These are phyloP conservation scores for Rutstroemia sp. DNA, from an alignment of 2,329 filamentous ascomycete genomes.

Conservation along the genomic window DNA sequence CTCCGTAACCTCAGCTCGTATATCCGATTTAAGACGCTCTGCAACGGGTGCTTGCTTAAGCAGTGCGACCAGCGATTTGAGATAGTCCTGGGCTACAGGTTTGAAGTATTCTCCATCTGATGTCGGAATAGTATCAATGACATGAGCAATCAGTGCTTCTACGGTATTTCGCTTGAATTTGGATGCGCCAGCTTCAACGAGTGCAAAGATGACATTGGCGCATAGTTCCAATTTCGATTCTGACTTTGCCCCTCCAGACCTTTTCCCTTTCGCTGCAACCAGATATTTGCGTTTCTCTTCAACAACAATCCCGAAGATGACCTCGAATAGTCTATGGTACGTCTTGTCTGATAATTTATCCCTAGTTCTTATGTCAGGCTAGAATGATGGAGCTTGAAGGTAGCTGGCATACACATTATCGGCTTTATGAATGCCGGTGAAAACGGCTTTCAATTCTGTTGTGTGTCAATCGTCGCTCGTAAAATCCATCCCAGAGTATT, in stretches of 20 bases:
- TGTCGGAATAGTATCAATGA: constrained; percentile 64
- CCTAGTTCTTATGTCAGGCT: constrained; percentile 17
- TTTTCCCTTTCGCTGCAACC: constrained; percentile 44
- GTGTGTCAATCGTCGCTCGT: background rate
- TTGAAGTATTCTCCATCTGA: constrained; percentile 56
- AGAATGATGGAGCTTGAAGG: background rate
- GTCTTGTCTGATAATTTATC: constrained; percentile 59
- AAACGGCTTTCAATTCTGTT: constrained; percentile 25
- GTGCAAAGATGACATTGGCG: constrained; percentile 63
- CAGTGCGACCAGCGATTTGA: constrained; percentile 64
- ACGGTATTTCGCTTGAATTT: constrained; percentile 70
- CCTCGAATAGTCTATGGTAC: constrained; percentile 77
- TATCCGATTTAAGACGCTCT: constrained; percentile 63
- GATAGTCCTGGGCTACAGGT: constrained; percentile 68
- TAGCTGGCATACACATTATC: constrained; percentile 21
- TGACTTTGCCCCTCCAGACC: constrained; percentile 36
- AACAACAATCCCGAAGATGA: constrained; percentile 62
- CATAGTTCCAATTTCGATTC: constrained; percentile 48
- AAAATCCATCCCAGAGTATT: background rate
- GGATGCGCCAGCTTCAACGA: constrained; percentile 60
- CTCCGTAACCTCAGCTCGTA: constrained; percentile 26
- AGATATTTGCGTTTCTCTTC: constrained; percentile 59
- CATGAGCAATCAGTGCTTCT: constrained; percentile 72
- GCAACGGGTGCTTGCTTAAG: constrained; percentile 69
- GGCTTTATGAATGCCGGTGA: constrained; percentile 22